phyloP scores from a whole-genome alignment of 495 filamentous ascomycete genomes.

The Daldinia decipiens region DNA sequence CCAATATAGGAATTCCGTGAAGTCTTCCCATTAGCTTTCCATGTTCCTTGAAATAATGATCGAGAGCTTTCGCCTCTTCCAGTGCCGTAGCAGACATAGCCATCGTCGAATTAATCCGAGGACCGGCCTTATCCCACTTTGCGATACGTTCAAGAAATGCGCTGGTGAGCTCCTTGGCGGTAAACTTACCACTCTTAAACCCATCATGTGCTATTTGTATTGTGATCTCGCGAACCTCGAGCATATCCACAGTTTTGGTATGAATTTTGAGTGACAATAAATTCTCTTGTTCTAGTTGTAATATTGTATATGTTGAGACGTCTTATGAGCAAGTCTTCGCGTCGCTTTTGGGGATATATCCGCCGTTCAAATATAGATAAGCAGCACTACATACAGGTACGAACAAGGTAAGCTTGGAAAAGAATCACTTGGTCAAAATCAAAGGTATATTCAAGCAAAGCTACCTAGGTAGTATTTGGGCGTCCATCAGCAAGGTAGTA shows the following conservation, averaged over 20 bases:
- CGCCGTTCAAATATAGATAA: neutral
- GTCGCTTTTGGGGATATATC: neutral
- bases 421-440: neutral
- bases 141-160: slow-evolving; percentile 38
- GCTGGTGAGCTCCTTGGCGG: slow-evolving; percentile 32
- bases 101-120: slow-evolving; percentile 43
- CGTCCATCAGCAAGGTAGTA: no score
- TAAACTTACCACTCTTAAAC: slow-evolving; percentile 31
- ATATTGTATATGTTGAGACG: neutral
- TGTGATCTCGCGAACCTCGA: slow-evolving; percentile 41
- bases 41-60: slow-evolving; percentile 19
- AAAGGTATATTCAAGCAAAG: no score
- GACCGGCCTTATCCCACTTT: slow-evolving; percentile 35
- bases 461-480: no score
- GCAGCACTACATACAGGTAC: neutral
- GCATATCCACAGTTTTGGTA: slow-evolving; percentile 16
- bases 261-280: neutral
- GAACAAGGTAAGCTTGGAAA: neutral
- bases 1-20: slow-evolving; percentile 43
- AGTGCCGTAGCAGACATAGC: slow-evolving; percentile 35
- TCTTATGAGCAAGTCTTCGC: neutral
- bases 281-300: neutral
- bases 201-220: slow-evolving; percentile 38
- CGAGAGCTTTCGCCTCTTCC: slow-evolving; percentile 30
- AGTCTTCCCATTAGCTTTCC: slow-evolving; percentile 38